Evolutionary conservation across 768 basidiomycete genomes (phyloP).

Genomic region (Fistulinella prunicolor): DNA sequence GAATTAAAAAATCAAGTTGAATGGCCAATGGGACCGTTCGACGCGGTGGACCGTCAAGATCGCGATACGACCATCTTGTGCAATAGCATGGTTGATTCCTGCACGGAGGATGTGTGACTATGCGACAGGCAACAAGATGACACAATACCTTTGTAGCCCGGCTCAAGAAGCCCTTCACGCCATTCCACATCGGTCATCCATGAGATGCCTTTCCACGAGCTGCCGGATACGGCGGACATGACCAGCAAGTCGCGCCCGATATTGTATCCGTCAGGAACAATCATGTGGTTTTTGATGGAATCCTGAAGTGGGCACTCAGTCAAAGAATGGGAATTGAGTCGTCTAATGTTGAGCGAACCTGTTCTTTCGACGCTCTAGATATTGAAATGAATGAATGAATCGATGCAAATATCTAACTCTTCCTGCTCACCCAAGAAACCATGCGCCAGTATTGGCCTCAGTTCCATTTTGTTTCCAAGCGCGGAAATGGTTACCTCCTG

Average conservation of each 20-base stretch:
- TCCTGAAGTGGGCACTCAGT: constrained; percentile 33
- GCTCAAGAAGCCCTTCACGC: constrained; percentile 63
- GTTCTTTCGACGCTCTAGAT: constrained; percentile 69
- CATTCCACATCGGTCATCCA: constrained; percentile 81
- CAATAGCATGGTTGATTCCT: constrained; percentile 82
- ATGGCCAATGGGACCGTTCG: constrained; percentile 16
- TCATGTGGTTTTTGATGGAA: constrained; percentile 65
- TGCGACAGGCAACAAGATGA: background rate
- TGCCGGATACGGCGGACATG: constrained; percentile 56
- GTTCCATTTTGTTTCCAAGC: constrained; percentile 90
- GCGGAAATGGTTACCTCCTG: constrained; percentile 86
- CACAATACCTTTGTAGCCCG: constrained; percentile 60
- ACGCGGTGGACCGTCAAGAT: constrained; percentile 63
- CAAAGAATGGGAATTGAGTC: background rate
- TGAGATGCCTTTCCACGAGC: constrained; percentile 59
- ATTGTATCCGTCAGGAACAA: constrained; percentile 79
- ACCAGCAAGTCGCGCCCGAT: constrained; percentile 79
- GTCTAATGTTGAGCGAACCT: constrained; percentile 32
- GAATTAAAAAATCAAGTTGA: background rate
- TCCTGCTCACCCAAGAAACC: constrained; percentile 73
- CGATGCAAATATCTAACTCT: background rate
- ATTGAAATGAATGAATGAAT: constrained; percentile 5
- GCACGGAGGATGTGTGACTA: constrained; percentile 2
- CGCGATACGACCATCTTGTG: constrained; percentile 80
- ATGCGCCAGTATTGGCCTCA: constrained; percentile 65